A percentile compares a stretch with the other conserved stretches of the same genome.
Conservation (phyloP, 805 yeast species). For the Ogataea minuta region DNA sequence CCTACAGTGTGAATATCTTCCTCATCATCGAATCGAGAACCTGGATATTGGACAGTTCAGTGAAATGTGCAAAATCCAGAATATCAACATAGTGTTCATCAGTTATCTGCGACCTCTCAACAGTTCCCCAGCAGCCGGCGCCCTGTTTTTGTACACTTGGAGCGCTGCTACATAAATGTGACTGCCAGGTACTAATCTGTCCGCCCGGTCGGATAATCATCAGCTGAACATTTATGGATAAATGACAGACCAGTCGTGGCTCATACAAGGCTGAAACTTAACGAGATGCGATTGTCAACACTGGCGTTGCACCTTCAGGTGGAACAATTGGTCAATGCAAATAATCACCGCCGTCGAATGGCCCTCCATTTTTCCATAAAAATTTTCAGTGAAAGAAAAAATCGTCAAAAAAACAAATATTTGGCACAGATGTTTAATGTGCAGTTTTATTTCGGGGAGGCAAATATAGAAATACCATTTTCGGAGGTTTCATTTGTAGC, state of each 20-base stretch:
- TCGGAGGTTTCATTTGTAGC: neutral
- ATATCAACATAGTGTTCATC: conserved; percentile 17
- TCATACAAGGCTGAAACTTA: conserved; percentile 67
- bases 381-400: conserved; percentile 4
- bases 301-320: conserved; percentile 44
- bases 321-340: conserved; percentile 60
- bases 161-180: conserved; percentile 46
- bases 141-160: conserved; percentile 50
- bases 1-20: conserved; percentile 57
- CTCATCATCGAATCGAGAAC: conserved; percentile 23
- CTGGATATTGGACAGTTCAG: neutral
- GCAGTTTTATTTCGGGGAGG: conserved; percentile 1
- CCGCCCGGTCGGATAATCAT: conserved; percentile 51
- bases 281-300: conserved; percentile 57
- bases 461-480: neutral
- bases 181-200: conserved; percentile 37
- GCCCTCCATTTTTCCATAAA: conserved; percentile 11
- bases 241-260: conserved; percentile 26
- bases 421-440: too few species aligned
- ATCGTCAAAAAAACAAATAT: neutral
- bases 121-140: conserved; percentile 46
- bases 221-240: conserved; percentile 21
- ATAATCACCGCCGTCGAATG: conserved; percentile 42
- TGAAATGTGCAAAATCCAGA: conserved; percentile 1
- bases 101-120: conserved; percentile 48